Percentiles rank a stretch among this genome's conserved stretches.
Evolutionary conservation across 805 yeast species (phyloP).

Genomic region (Hanseniaspora mollemarum): DNA sequence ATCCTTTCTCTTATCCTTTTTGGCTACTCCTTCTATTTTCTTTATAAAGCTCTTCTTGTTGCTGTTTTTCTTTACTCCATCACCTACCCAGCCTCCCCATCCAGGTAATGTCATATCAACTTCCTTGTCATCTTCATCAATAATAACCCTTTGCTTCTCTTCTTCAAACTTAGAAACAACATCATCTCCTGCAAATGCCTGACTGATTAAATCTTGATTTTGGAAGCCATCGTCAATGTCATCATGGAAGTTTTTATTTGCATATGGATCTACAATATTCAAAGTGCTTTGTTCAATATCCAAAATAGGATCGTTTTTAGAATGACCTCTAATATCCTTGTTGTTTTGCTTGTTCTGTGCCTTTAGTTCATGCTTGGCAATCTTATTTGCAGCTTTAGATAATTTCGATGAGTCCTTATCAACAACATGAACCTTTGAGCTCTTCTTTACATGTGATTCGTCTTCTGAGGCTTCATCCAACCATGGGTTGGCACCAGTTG

Average conservation of each 20-base stretch:
- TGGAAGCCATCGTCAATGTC: slow-evolving; percentile 38
- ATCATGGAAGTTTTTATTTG: slow-evolving; percentile 29
- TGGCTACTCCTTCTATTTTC: slow-evolving; percentile 65
- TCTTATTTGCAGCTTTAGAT: slow-evolving; percentile 39
- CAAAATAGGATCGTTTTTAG: slow-evolving; percentile 20
- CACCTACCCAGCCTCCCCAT: slow-evolving; percentile 97
- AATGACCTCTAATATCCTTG: slow-evolving; percentile 25
- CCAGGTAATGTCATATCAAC: slow-evolving; percentile 85
- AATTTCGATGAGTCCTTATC: slow-evolving; percentile 41
- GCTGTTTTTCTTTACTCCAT: slow-evolving; percentile 34
- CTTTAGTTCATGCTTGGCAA: slow-evolving; percentile 26
- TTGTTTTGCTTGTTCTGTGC: slow-evolving; percentile 29
- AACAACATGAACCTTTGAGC: slow-evolving; percentile 38
- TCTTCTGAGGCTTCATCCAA: slow-evolving; percentile 29
- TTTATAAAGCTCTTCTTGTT: slow-evolving; percentile 54
- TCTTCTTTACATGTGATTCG: slow-evolving; percentile 27
- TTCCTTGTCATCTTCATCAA: slow-evolving; percentile 78
- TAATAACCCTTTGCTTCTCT: slow-evolving; percentile 57
- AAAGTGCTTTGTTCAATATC: slow-evolving; percentile 44
- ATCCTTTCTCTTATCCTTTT: slow-evolving; percentile 64
- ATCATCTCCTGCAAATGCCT: slow-evolving; percentile 97
- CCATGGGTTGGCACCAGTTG: slow-evolving; percentile 41
- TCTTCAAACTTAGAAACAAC: slow-evolving; percentile 65
- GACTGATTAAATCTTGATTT: slow-evolving; percentile 69
- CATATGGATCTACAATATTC: slow-evolving; percentile 39